Conservation (phyloP, 768 basidiomycete species). For the Agaricus blazei region DNA sequence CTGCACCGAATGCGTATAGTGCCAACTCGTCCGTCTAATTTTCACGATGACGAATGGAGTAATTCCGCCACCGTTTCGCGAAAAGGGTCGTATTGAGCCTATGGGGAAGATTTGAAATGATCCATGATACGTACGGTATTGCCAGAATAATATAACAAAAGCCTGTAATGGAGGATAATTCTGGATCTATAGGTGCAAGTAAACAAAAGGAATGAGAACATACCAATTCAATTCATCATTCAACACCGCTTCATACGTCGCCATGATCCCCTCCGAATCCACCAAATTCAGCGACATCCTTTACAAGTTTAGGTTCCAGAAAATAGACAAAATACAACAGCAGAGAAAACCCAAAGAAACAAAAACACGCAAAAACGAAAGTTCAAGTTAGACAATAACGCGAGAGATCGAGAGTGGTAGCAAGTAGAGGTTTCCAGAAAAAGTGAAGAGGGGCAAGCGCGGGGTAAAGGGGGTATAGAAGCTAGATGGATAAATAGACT, state of each 20-base stretch:
- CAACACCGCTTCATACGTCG: slow-evolving; percentile 10
- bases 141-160: slow-evolving; percentile 22
- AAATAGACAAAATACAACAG: background rate
- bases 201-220: background rate
- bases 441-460: background rate
- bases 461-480: background rate
- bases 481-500: background rate
- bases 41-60: slow-evolving; percentile 6
- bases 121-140: slow-evolving; percentile 18
- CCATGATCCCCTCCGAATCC: slow-evolving; percentile 1
- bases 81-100: too few species aligned
- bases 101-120: background rate
- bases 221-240: slow-evolving; percentile 10
- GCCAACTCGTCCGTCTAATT: slow-evolving; percentile 33
- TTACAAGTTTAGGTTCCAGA: background rate
- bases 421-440: background rate
- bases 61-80: background rate
- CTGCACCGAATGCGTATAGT: slow-evolving; percentile 32
- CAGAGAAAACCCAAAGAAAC: background rate
- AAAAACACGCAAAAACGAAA: background rate
- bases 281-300: slow-evolving; percentile 6
- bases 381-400: background rate
- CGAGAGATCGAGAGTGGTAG: background rate
- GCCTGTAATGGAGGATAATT: slow-evolving; percentile 12
- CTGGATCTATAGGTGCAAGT: background rate